Base-by-base conservation (phyloP, 129 eudicot genomes). In the Pittosporum tobira region DNA sequence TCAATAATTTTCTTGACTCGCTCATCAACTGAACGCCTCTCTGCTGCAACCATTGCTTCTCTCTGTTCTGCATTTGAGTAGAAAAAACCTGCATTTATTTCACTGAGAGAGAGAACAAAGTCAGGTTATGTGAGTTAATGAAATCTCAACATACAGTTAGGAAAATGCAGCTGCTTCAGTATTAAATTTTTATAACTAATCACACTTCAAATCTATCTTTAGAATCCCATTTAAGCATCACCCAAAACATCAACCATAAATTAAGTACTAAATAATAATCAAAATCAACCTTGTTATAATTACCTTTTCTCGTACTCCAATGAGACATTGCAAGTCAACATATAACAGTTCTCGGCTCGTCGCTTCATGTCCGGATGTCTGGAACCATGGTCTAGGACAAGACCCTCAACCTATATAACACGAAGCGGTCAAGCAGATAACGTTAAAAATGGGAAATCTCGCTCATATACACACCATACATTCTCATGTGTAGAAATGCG, bases 341-440 rank as follows among this genome's bases (percentile, higher is more conserved):
- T 91, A 62, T 83, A 71, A 55, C 99, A 91, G 63, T 91, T 91
- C 64, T 91, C 99, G n/a, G 99, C 99, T 65, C 96, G 80, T 13
- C 99, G 71, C 72, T 91, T 91, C 99, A 91, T 91, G 68, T 91
- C 99, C 11, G 96, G 99, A 74, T 91, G 99, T 59, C 99, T 87
- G 29, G 99, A 91, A 43, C 99, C 99, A 78, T 91, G 99, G 71
- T 91, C 99, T 71, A 91, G 96, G 64, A 91, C 99, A 71, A 91
- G 94, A 43, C 99, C 99, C 64, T 91, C 99, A 69, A 91, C 85
- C 99, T 91, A 61, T 91, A 61, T 31, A 57, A 37, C 2, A 67
- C 21, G 63, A 24, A 45, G 66, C 21, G n/a, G n/a, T n/a, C n/a
- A 27, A 52, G 49, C 34, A 70, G 24, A 37, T 18, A 15, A 14